Conservation (phyloP, 1,284 basidiomycete genomes). For the Megacollybia platyphylla region DNA sequence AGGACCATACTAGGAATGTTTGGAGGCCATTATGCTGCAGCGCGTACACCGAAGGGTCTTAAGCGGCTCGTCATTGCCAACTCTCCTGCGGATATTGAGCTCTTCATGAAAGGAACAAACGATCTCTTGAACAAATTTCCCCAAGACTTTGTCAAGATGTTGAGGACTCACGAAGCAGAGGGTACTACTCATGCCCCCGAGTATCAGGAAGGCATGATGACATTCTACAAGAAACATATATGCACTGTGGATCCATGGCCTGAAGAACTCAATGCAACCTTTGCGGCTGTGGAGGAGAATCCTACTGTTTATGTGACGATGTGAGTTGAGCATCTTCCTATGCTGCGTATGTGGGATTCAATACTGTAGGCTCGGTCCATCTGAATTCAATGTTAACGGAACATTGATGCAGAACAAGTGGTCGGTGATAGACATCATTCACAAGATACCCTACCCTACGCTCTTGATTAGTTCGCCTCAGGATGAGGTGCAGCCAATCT, state of each 20-base stretch:
- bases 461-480: slow-evolving; percentile 37
- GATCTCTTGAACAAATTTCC: slow-evolving; percentile 22
- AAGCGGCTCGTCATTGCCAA: slow-evolving; percentile 25
- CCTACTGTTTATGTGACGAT: slow-evolving; percentile 33
- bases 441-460: slow-evolving; percentile 32
- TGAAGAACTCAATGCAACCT: slow-evolving; percentile 15
- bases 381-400: slow-evolving; percentile 34
- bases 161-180: slow-evolving; percentile 32
- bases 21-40: slow-evolving; percentile 19
- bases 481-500: slow-evolving; percentile 35
- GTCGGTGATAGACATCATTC: slow-evolving; percentile 27
- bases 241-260: slow-evolving; percentile 36
- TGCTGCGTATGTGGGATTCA: not conserved
- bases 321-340: slow-evolving; percentile 8
- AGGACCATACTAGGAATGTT: slow-evolving; percentile 22
- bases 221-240: slow-evolving; percentile 29
- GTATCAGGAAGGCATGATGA: slow-evolving; percentile 28
- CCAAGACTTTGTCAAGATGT: slow-evolving; percentile 23
- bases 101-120: slow-evolving; percentile 23
- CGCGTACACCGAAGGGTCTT: slow-evolving; percentile 23
- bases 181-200: slow-evolving; percentile 30
- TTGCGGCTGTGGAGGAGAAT: slow-evolving; percentile 25
- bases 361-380: slow-evolving; percentile 32
- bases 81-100: slow-evolving; percentile 23
- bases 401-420: slow-evolving; percentile 27